phyloP scores from a whole-genome alignment of 2,329 filamentous ascomycete species.

The Aureobasidium sp. region DNA sequence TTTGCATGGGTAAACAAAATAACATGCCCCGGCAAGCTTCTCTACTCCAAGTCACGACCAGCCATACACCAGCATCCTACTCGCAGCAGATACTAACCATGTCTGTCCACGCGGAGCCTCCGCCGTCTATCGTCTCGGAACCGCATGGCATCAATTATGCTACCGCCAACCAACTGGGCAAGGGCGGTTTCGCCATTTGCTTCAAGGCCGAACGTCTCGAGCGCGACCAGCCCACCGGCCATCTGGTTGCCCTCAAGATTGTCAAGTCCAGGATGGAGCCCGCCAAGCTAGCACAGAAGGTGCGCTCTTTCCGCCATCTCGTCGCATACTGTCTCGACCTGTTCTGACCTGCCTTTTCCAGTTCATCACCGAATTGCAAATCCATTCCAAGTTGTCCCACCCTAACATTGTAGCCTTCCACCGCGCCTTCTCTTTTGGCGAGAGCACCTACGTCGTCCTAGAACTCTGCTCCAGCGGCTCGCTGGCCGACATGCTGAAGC shows the following conservation, averaged over 20 bases:
- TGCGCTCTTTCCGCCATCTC: conserved; percentile 27
- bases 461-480: conserved; percentile 94
- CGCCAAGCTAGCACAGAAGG: conserved; percentile 77
- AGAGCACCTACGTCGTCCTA: conserved; percentile 86
- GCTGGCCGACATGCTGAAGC: conserved; percentile 95
- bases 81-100: conserved; percentile 18
- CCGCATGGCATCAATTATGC: conserved; percentile 67
- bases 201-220: conserved; percentile 62
- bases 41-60: background rate
- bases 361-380: conserved; percentile 81
- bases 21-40: background rate
- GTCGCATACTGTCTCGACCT: background rate
- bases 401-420: conserved; percentile 94
- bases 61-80: conserved; percentile 10
- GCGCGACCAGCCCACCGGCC: conserved; percentile 49
- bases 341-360: conserved; percentile 27
- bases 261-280: conserved; percentile 75
- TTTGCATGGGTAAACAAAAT: conserved; percentile 9
- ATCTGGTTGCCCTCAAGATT: conserved; percentile 71
- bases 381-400: conserved; percentile 96
- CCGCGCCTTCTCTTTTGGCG: conserved; percentile 83
- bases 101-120: conserved; percentile 45
- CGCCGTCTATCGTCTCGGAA: conserved; percentile 55
- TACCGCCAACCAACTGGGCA: conserved; percentile 67
- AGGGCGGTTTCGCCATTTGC: conserved; percentile 77